Evolutionary conservation across 768 basidiomycete genomes (phyloP), one percentile per base, ranked within the genome.

Genomic region (Filobasidium wieringae): DNA sequence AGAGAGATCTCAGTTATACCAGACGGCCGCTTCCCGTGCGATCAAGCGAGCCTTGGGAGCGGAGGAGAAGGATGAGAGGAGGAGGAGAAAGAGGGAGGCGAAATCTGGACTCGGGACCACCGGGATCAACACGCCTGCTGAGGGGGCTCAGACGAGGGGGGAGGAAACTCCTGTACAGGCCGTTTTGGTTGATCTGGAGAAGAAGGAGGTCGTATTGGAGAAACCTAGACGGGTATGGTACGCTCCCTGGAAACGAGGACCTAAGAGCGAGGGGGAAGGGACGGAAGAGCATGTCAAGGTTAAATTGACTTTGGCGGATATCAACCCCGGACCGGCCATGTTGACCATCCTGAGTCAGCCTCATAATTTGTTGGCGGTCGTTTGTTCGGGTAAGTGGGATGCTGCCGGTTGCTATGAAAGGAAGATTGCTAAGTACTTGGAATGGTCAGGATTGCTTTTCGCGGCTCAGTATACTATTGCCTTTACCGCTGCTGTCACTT

Each of bases 1-100:
- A 55, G 87, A 90, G 66, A 83, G 91, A 41, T 91, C 88, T 54
- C 73, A 86, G 24, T 80, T 82, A 2, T 93, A 91, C 70, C 86
- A 87, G 68, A 77, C 78, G 34, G 82, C 83, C 0, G 74, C 87
- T 40, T 79, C 76, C 60, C 74, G 77, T 5, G 73, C 69, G 14
- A 62, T 71, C 30, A 71, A 72, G 53, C 61, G 72, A 19, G 67
- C 69, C 1, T 41, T 72, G 27, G 57, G 56, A 5, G 61, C 68
- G 15, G 60, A 68, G 29, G 61, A 64, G 43, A 30, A 50, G 2
- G 59, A 66, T 43, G 66, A 65, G 22, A 62, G 63, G 51, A 69
- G 70, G 58, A 53, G 65, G 8, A 43, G 40, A 15, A 57, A 53
- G 32, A 69, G 67, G 47, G 51, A 57, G 31, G 27, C 43, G 43